Evolutionary conservation across 2,329 filamentous ascomycete species (phyloP).

Genomic region (Claviceps maximensis): DNA sequence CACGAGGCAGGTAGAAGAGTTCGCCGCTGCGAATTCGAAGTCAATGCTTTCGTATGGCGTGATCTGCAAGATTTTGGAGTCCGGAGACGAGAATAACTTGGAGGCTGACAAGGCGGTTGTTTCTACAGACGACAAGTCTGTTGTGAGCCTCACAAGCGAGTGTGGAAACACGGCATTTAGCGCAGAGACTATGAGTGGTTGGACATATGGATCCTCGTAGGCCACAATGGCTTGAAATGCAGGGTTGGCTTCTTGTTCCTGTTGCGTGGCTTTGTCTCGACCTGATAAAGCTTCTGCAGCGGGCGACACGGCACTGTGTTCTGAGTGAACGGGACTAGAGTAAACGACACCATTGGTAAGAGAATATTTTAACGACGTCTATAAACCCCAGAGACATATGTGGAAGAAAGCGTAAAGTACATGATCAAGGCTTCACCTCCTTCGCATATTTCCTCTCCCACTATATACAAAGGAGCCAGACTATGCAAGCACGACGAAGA

Average conservation of each 20-base stretch:
- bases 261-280: conserved; percentile 7
- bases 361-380: conserved; percentile 15
- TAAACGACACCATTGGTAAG: conserved; percentile 16
- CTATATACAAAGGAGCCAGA: conserved; percentile 9
- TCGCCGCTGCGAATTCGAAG: conserved; percentile 58
- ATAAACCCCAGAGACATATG: conserved; percentile 11
- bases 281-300: conserved; percentile 9
- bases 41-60: conserved; percentile 77
- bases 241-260: not conserved
- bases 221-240: conserved; percentile 54
- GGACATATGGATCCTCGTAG: conserved; percentile 82
- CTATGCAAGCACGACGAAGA: conserved; percentile 1
- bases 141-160: conserved; percentile 41
- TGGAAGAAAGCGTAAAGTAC: conserved; percentile 15
- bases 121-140: conserved; percentile 20
- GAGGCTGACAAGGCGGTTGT: conserved; percentile 23
- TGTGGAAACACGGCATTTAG: conserved; percentile 48
- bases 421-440: conserved; percentile 8
- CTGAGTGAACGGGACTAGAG: conserved; percentile 13
- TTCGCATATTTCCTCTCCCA: conserved; percentile 1
- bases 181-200: conserved; percentile 69
- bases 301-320: conserved; percentile 6
- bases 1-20: conserved; percentile 50
- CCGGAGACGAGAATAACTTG: conserved; percentile 20
- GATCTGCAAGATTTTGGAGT: conserved; percentile 56